Evolutionary conservation across 495 filamentous ascomycete species (phyloP), one percentile per base, ranked within the genome.

Genomic region (Penicillium lagena): DNA sequence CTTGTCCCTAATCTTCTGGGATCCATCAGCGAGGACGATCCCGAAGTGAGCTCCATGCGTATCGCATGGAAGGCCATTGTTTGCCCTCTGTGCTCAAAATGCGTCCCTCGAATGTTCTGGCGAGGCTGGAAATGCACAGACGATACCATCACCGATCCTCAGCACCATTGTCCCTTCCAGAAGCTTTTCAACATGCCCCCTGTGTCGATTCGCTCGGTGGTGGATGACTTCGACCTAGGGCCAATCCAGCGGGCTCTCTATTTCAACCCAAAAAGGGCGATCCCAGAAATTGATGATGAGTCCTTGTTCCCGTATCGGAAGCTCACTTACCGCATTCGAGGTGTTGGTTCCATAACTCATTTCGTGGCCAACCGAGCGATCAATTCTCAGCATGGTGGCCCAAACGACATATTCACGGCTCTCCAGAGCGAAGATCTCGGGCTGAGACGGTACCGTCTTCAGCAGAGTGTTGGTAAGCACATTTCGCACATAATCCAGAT

Each of bases 31-130:
- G 55, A 60, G n/a, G 17, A 55, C 4, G 39, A 52, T 1, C 39
- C 49, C 3, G 62, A 67, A 10, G 40, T 63, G 29, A 55, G 55
- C 40, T 55, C 58, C 4, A 59, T 59, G 15, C 59, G 65, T 3
- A 58, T 65, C 14, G 59, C 64, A 11, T 80, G 75, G 75, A 72
- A 70, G 44, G 89, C 87, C 0, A 80, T 93, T 40, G 82, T 87
- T 1, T 95, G 89, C 49, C 82, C 80, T 0, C 44, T 60, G n/a
- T 95, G 89, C 51, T 61, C 67, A 0, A 73, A 79, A 29, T 88
- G 87, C 54, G 80, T 72, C 31, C 69, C 78, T 2, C 72, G 87
- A 8, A 59, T 70, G 11, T 56, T 71, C 33, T 95, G 85, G 86
- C 51, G 61, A 13, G 68, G 70, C 0, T 90, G 84, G 86, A 59